phyloP scores from a whole-genome alignment of 2,329 filamentous ascomycete species.

The Penicillium freii region DNA sequence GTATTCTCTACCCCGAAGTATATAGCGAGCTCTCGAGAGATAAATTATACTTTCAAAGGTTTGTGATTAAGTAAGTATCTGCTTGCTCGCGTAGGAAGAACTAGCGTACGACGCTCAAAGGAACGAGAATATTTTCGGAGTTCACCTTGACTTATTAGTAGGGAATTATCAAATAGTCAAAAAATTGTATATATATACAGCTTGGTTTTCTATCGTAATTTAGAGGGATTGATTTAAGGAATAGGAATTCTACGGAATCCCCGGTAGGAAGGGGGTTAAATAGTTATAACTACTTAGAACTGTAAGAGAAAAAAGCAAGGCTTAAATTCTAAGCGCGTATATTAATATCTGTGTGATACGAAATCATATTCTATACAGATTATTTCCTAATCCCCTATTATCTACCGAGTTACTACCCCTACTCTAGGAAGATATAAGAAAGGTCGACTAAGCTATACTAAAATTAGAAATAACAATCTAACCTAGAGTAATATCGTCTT shows the following conservation, averaged over 20 bases:
- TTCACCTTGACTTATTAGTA: neutral
- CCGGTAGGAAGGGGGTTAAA: neutral
- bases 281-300: neutral
- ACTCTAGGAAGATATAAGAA: neutral
- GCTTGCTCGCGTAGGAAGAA: neutral
- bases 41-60: neutral
- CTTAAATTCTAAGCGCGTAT: neutral
- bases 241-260: neutral
- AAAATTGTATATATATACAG: neutral
- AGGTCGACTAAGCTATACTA: neutral
- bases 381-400: neutral
- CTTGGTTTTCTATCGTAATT: neutral
- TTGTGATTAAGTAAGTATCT: neutral
- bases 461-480: neutral
- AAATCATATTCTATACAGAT: neutral
- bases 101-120: neutral
- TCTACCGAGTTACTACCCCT: neutral
- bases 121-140: neutral
- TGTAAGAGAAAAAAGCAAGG: too few relatives aligned
- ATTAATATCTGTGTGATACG: neutral
- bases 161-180: neutral
- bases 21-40: neutral
- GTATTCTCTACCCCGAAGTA: neutral
- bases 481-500: neutral
- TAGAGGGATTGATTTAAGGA: neutral